Conservation (phyloP, 2,329 filamentous ascomycete genomes). For the Nemania sp. region DNA sequence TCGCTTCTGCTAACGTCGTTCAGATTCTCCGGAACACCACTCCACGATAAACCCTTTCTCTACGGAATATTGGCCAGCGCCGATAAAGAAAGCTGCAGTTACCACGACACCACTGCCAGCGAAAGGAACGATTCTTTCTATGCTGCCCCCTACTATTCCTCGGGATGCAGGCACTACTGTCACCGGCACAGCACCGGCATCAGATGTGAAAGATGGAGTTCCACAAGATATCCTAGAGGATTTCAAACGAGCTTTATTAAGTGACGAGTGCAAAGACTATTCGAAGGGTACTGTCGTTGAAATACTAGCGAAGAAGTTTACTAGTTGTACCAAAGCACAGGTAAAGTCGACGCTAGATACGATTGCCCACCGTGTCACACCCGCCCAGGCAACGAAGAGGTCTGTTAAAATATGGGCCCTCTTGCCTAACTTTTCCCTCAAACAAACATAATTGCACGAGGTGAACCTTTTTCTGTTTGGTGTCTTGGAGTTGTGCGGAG, state of each 20-base stretch:
- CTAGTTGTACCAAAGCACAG: conserved; percentile 69
- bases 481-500: conserved; percentile 15
- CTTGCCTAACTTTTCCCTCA: conserved; percentile 23
- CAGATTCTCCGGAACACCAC: conserved; percentile 55
- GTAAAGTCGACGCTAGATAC: conserved; percentile 72
- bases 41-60: conserved; percentile 81
- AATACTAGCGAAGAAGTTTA: conserved; percentile 74
- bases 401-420: conserved; percentile 57
- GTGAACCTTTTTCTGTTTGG: background rate
- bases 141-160: conserved; percentile 32
- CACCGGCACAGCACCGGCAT: conserved; percentile 5
- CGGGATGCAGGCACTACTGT: conserved; percentile 21
- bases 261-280: conserved; percentile 61
- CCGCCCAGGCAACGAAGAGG: conserved; percentile 55
- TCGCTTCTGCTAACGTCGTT: conserved; percentile 26
- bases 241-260: conserved; percentile 73
- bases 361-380: conserved; percentile 62
- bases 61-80: conserved; percentile 71
- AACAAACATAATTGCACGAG: background rate
- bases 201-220: conserved; percentile 49
- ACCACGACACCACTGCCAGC: conserved; percentile 14
- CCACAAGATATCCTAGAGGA: conserved; percentile 62
- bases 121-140: conserved; percentile 23
- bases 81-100: conserved; percentile 44
- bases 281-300: conserved; percentile 78